Percentiles rank a stretch among this genome's conserved stretches.
Conservation (phyloP, 1,284 basidiomycete species). For the Hemileia vastatrix region DNA sequence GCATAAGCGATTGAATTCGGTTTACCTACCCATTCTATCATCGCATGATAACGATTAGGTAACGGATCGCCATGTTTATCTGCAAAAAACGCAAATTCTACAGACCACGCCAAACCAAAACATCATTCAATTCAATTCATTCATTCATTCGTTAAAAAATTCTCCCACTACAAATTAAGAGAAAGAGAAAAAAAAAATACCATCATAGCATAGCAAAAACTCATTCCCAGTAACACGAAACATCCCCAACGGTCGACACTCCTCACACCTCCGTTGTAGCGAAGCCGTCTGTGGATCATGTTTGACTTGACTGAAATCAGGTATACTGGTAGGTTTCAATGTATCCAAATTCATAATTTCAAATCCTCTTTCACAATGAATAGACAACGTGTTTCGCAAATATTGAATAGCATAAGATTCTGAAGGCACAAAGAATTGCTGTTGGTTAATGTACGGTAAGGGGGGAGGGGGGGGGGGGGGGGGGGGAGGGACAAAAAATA, state of each 20-base stretch:
- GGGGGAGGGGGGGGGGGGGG: too few species aligned
- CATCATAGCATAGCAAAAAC: slow-evolving; percentile 85
- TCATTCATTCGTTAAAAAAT: not conserved
- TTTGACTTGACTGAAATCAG: slow-evolving; percentile 48
- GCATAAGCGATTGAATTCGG: slow-evolving; percentile 71
- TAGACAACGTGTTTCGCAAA: slow-evolving; percentile 75
- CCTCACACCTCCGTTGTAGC: slow-evolving; percentile 69
- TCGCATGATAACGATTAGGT: slow-evolving; percentile 51
- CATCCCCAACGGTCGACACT: slow-evolving; percentile 74
- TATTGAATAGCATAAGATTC: slow-evolving; percentile 37
- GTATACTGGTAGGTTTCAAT: slow-evolving; percentile 48
- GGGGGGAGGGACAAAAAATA: not conserved
- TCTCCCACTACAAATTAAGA: not conserved
- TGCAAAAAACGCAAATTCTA: slow-evolving; percentile 75
- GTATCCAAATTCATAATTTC: slow-evolving; percentile 80
- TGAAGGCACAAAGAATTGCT: slow-evolving; percentile 27
- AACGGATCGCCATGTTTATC: slow-evolving; percentile 65
- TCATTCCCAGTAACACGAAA: slow-evolving; percentile 67
- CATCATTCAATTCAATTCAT: not conserved
- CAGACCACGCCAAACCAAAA: too few species aligned
- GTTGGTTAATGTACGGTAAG: too few species aligned
- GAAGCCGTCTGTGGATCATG: slow-evolving; percentile 64
- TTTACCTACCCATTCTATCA: slow-evolving; percentile 91
- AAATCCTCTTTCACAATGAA: slow-evolving; percentile 55
- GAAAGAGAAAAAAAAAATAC: not conserved